Evolutionary conservation across 805 yeast genomes (phyloP).

Genomic region (Hanseniaspora mollemarum): DNA sequence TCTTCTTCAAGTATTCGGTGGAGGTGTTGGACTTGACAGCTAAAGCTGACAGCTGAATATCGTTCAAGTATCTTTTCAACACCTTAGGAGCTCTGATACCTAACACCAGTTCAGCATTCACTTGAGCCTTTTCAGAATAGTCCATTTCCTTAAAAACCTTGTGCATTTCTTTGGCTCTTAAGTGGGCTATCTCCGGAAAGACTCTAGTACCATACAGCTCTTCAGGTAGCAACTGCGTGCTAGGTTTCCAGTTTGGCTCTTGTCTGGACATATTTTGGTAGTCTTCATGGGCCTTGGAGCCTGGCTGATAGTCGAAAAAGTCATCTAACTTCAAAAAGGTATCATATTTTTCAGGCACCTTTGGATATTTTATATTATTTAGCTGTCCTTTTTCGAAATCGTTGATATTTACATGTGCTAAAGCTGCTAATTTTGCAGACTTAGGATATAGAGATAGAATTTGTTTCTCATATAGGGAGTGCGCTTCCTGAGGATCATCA

Average conservation of each 20-base stretch:
- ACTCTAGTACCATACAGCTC: conserved; percentile 7
- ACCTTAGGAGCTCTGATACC: conserved; percentile 8
- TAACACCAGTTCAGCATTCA: neutral
- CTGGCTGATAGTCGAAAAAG: conserved; percentile 52
- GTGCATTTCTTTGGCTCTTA: conserved; percentile 10
- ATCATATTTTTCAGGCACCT: conserved; percentile 33
- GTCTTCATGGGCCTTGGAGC: conserved; percentile 22
- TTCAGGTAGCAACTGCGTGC: conserved; percentile 19
- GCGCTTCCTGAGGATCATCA: conserved; percentile 3
- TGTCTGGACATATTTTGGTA: conserved; percentile 19
- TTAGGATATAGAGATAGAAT: conserved; percentile 40
- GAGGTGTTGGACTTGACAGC: conserved; percentile 56
- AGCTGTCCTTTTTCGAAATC: conserved; percentile 7
- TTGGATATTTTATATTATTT: neutral
- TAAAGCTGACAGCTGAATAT: conserved; percentile 40
- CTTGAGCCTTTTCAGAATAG: neutral
- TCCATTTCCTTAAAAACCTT: neutral
- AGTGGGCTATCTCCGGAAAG: conserved; percentile 7
- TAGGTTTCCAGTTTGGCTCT: conserved; percentile 21
- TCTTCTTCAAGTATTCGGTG: conserved; percentile 43
- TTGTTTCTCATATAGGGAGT: conserved; percentile 2
- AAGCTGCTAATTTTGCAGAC: conserved; percentile 56
- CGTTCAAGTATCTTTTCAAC: conserved; percentile 16
- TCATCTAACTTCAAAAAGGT: conserved; percentile 64
- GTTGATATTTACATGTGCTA: conserved; percentile 8